phyloP scores from a whole-genome alignment of 208 protist genomes.

The Plasmodiophora brassicae region DNA sequence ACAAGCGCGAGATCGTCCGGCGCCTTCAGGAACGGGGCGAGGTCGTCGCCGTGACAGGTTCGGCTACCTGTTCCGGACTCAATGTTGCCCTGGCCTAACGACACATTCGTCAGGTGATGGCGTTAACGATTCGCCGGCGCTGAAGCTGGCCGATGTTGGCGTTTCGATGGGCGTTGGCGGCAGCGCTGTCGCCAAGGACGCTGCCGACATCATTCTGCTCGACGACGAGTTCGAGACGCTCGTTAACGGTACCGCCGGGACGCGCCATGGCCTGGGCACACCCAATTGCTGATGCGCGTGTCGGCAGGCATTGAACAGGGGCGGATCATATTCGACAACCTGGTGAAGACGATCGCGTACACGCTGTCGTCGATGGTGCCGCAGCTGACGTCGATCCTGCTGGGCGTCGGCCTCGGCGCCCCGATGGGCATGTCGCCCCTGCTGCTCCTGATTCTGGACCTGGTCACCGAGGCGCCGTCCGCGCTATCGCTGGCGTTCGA shows the following conservation, averaged over 20 bases:
- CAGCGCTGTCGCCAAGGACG: conserved; percentile 65
- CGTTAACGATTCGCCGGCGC: conserved; percentile 86
- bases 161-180: conserved; percentile 91
- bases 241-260: conserved; percentile 68
- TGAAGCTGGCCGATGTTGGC: conserved; percentile 90
- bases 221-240: conserved; percentile 97
- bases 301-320: conserved; percentile 72
- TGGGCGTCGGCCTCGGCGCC: conserved; percentile 56
- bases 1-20: conserved; percentile 72
- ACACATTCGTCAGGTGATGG: conserved; percentile 76
- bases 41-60: conserved; percentile 38
- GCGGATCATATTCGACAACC: conserved; percentile 78
- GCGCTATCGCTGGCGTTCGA: conserved; percentile 43
- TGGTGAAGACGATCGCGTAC: conserved; percentile 78
- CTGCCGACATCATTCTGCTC: conserved; percentile 83
- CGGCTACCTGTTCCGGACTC: background rate
- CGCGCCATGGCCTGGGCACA: no score
- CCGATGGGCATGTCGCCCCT: conserved; percentile 64
- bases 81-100: background rate
- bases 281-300: no score
- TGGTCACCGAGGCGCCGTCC: conserved; percentile 47
- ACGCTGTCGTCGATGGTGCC: conserved; percentile 65
- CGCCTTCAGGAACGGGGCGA: conserved; percentile 46
- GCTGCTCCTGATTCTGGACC: conserved; percentile 67
- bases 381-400: conserved; percentile 67